Conservation (phyloP, 441 rosid species). For the Mallotus repandus region DNA sequence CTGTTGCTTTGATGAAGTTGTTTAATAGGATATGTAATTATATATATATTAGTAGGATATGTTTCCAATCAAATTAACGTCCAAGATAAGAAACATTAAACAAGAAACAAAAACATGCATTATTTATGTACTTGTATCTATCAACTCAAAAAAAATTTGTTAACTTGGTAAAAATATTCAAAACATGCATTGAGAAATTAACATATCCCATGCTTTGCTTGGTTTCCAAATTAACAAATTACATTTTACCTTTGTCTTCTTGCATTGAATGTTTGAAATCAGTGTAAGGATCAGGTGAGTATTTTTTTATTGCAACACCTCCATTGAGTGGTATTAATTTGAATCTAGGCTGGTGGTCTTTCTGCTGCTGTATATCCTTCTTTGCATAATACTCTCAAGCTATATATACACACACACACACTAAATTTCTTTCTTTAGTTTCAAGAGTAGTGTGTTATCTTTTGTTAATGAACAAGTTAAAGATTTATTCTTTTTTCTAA, state of each 20-base stretch:
- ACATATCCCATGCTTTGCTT: constrained; percentile 32
- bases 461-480: neutral
- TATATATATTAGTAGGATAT: too few species aligned
- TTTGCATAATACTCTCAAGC: constrained; percentile 54
- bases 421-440: too few species aligned
- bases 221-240: constrained; percentile 27
- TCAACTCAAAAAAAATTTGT: neutral
- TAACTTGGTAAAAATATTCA: neutral
- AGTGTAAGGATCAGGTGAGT: constrained; percentile 68
- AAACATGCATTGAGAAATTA: constrained; percentile 31
- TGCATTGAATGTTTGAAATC: constrained; percentile 78
- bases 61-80: neutral
- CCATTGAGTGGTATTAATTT: constrained; percentile 35
- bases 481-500: neutral
- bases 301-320: constrained; percentile 57
- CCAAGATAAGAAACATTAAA: constrained; percentile 15
- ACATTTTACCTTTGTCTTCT: constrained; percentile 25
- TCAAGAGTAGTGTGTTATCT: too few species aligned
- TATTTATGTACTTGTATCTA: neutral
- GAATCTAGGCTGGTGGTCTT: constrained; percentile 8
- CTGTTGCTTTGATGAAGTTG: too few species aligned
- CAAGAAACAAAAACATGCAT: constrained; percentile 4
- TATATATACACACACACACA: too few species aligned
- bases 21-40: too few species aligned
- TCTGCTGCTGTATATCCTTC: constrained; percentile 48